Conservation (phyloP, 2,329 filamentous ascomycete genomes). For the Chaetomiaceae sp. region DNA sequence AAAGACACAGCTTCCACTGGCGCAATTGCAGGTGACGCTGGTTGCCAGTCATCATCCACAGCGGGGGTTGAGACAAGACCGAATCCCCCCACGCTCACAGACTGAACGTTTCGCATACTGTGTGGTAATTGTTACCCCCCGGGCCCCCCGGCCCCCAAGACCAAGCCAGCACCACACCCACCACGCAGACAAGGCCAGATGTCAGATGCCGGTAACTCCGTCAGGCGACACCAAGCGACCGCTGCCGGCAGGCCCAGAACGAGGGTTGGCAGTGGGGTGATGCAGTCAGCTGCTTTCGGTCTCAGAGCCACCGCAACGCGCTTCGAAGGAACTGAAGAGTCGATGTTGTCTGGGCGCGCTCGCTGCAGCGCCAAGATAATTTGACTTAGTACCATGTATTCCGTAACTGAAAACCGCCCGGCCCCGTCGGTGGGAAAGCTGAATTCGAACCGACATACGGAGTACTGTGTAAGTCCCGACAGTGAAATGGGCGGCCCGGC, state of each 20-base stretch:
- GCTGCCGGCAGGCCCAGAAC: neutral
- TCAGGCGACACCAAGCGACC: constrained; percentile 7
- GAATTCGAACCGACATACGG: too few species aligned
- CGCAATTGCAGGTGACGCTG: too few species aligned
- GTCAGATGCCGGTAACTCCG: neutral
- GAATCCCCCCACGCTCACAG: constrained; percentile 4
- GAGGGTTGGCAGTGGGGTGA: constrained; percentile 1
- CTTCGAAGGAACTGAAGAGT: too few species aligned
- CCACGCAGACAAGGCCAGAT: neutral
- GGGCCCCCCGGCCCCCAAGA: neutral
- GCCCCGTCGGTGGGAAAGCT: too few species aligned
- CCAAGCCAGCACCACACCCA: neutral
- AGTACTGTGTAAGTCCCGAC: too few species aligned
- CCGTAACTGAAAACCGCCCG: too few species aligned
- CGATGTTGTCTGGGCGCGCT: too few species aligned
- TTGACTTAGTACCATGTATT: too few species aligned
- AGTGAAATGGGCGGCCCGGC: too few species aligned
- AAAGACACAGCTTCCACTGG: too few species aligned
- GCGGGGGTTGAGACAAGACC: neutral
- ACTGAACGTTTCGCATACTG: neutral
- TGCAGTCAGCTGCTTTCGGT: constrained; percentile 7
- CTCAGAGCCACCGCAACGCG: neutral
- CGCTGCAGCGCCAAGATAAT: too few species aligned
- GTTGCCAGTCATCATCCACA: neutral
- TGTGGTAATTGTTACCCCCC: constrained; percentile 1